phyloP scores from a whole-genome alignment of 139 green algal species.

The Desmodesmus armatus region DNA sequence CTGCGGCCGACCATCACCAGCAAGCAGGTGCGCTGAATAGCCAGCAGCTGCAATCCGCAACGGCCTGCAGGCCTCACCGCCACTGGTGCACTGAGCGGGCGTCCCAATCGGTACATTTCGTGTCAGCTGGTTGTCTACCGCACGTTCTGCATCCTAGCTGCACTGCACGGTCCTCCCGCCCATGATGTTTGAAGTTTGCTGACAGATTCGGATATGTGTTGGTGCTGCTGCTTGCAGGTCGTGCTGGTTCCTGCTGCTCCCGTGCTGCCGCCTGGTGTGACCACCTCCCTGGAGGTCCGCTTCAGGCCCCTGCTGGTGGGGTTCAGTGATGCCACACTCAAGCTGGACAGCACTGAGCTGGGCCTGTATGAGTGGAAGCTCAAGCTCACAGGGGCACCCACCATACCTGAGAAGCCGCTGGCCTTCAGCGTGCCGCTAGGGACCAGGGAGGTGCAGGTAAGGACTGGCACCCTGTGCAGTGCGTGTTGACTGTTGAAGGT shows the following conservation, averaged over 20 bases:
- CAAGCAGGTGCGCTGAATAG: slow-evolving; percentile 66
- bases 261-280: slow-evolving; percentile 51
- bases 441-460: slow-evolving; percentile 65
- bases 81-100: background rate
- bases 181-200: no score
- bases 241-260: slow-evolving; percentile 37
- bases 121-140: background rate
- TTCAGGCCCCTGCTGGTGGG: slow-evolving; percentile 80
- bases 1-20: slow-evolving; percentile 52
- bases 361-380: slow-evolving; percentile 76
- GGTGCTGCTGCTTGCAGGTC: slow-evolving; percentile 41
- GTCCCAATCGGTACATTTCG: background rate
- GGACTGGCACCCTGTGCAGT: no score
- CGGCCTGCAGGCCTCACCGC: background rate
- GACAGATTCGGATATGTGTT: background rate
- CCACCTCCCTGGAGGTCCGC: slow-evolving; percentile 57
- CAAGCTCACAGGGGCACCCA: slow-evolving; percentile 66
- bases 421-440: slow-evolving; percentile 80
- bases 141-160: no score
- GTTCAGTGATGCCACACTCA: slow-evolving; percentile 58
- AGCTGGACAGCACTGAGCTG: slow-evolving; percentile 72
- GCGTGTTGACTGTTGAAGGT: no score
- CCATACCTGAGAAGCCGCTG: slow-evolving; percentile 68
- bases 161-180: no score
- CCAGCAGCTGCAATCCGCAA: no score